Evolutionary conservation across 1,139 yeast species (phyloP).

Genomic region (Keqinozyma sinolaborantium): DNA sequence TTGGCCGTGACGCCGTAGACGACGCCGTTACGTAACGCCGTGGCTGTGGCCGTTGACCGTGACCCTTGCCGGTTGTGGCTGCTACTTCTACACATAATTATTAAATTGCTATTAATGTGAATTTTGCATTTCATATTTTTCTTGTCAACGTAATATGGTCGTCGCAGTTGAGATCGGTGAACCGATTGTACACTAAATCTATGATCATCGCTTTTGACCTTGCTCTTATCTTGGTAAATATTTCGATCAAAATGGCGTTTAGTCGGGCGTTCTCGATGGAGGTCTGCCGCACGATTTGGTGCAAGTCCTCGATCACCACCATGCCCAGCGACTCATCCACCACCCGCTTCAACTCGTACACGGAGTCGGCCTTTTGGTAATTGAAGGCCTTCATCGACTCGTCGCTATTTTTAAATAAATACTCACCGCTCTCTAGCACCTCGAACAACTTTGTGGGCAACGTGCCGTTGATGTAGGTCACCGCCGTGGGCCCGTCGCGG

Average conservation of each 20-base stretch:
- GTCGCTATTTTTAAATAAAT: slow-evolving; percentile 5
- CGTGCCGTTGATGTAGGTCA: slow-evolving; percentile 15
- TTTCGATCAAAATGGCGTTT: slow-evolving; percentile 11
- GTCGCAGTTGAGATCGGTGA: slow-evolving; percentile 8
- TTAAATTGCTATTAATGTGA: slow-evolving; percentile 1
- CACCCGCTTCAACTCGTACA: slow-evolving; percentile 5
- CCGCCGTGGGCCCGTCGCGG: slow-evolving; percentile 3
- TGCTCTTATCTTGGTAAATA: slow-evolving; percentile 7
- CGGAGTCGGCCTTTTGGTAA: slow-evolving; percentile 11
- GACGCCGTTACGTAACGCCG: no score
- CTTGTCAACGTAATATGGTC: no score
- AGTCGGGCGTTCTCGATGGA: slow-evolving; percentile 8
- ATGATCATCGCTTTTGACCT: slow-evolving; percentile 8
- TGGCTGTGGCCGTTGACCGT: no score
- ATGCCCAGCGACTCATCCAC: slow-evolving; percentile 1
- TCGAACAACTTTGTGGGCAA: slow-evolving; percentile 12
- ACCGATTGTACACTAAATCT: slow-evolving; percentile 7
- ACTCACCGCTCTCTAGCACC: slow-evolving; percentile 6
- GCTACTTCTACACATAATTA: background rate
- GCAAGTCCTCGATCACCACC: slow-evolving; percentile 12
- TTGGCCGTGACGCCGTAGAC: background rate
- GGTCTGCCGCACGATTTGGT: slow-evolving; percentile 8
- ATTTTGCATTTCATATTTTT: no score
- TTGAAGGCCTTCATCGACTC: slow-evolving; percentile 12
- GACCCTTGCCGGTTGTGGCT: no score